Evolutionary conservation across 2,329 filamentous ascomycete genomes (phyloP).

Genomic region (Penicillium sp.): DNA sequence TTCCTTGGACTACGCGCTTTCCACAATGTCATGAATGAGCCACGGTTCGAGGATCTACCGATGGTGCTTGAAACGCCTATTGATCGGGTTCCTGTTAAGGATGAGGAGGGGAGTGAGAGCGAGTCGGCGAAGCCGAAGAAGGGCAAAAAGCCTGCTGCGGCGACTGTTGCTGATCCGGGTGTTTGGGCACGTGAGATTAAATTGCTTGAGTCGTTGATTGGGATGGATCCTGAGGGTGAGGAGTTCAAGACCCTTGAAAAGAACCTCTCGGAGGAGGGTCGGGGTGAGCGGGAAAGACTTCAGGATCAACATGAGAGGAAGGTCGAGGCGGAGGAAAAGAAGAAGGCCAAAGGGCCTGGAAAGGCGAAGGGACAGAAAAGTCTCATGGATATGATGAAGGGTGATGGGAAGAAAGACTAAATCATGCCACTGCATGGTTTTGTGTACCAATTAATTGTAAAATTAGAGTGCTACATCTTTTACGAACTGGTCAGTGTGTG

Average conservation of each 20-base stretch:
- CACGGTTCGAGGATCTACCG: slow-evolving; percentile 72
- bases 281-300: slow-evolving; percentile 70
- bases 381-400: slow-evolving; percentile 37
- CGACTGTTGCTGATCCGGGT: slow-evolving; percentile 69
- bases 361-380: slow-evolving; percentile 42
- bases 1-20: slow-evolving; percentile 90
- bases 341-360: slow-evolving; percentile 43
- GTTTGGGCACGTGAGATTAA: slow-evolving; percentile 96
- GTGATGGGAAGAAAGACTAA: slow-evolving; percentile 13
- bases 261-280: slow-evolving; percentile 67
- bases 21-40: slow-evolving; percentile 84
- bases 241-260: slow-evolving; percentile 69
- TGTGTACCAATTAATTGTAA: background rate
- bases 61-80: slow-evolving; percentile 98
- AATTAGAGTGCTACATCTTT: background rate
- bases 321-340: slow-evolving; percentile 58
- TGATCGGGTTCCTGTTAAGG: slow-evolving; percentile 59
- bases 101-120: slow-evolving; percentile 11
- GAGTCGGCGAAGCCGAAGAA: slow-evolving; percentile 26
- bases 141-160: slow-evolving; percentile 22
- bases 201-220: slow-evolving; percentile 83
- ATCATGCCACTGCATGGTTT: background rate
- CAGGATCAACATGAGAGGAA: slow-evolving; percentile 80
- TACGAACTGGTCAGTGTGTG: background rate
- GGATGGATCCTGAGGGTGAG: slow-evolving; percentile 73